Base-by-base conservation (phyloP, 176 grass and related monocot genomes). In the Miscanthus lutarioriparius region DNA sequence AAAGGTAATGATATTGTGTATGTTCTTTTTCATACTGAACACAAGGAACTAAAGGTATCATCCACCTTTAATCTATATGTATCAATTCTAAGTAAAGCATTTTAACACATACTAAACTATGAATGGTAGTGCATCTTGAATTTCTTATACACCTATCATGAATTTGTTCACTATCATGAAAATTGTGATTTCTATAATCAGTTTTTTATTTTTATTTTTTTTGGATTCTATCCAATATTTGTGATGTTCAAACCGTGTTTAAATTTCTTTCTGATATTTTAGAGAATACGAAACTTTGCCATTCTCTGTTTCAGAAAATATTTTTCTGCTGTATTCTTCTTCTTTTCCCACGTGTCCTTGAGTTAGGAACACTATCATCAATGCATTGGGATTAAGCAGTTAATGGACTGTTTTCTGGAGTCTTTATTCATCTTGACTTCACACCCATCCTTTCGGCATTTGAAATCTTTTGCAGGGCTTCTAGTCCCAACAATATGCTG, bases 1-100 rank as follows among this genome's bases (percentile, higher is more conserved):
- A 87, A 89, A 89, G 91, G 96, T 98, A 88, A 32, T 45, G n/a
- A 13, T 64, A 35, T 70, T 51, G 8, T 33, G 27, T 26, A 64
- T 71, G 48, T 59, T 85, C 35, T 61, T 80, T 51, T 5, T 67
- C 75, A 64, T 78, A 12, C 49, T 27, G 19, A 23, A 54, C 39
- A 33, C 15, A 71, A 53, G 59, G 58, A 80, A 77, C 65, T 69
- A 37, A 61, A 77, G 38, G 66, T 81, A 7, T 48, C 38, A 27
- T 62, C 4, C 58, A n/a, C 33, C 36, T 64, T 83, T 70, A 67
- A 67, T 67, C 35, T 59, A 53, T 84, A 63, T 59, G n/a, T n/a
- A n/a, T n/a, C 22, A 23, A 23, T 73, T 64, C 35, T 28, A 40
- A 72, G 17, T 23, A 13, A 81, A 70, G 51, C 35, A 62, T 1